Conservation (phyloP, 345 rosid genomes). For the Hevea brasiliensis region DNA sequence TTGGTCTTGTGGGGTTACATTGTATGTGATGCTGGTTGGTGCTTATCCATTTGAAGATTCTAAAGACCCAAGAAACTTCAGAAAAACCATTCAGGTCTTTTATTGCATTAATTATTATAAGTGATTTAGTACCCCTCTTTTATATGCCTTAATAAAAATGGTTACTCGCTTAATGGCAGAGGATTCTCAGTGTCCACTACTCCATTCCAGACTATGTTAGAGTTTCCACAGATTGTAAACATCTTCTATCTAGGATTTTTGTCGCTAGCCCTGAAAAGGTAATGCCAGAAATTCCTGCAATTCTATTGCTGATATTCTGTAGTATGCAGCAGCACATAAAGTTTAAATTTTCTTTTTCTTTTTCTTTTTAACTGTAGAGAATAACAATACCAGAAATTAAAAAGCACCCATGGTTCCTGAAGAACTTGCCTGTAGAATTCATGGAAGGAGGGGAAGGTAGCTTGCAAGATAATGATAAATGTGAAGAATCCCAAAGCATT, state of each 20-base stretch:
- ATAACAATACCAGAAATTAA: constrained; percentile 29
- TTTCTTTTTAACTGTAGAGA: constrained; percentile 16
- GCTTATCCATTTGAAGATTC: constrained; percentile 34
- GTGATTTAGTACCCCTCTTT: not conserved
- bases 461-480: not conserved
- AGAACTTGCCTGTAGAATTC: constrained; percentile 21
- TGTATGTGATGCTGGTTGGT: constrained; percentile 33
- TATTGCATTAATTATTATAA: not conserved
- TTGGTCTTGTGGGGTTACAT: constrained; percentile 34
- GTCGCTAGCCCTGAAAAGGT: constrained; percentile 85
- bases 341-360: no score
- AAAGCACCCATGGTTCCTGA: constrained; percentile 28
- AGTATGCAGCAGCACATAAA: no score
- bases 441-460: constrained; percentile 4
- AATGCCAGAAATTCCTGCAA: not conserved
- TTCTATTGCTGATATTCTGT: not conserved
- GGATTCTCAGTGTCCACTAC: constrained; percentile 83
- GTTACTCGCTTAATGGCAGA: constrained; percentile 38
- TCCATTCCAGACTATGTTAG: constrained; percentile 88
- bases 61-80: constrained; percentile 33
- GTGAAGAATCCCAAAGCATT: constrained; percentile 21
- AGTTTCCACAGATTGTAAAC: constrained; percentile 69
- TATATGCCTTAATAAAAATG: not conserved
- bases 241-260: constrained; percentile 77
- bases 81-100: constrained; percentile 24